These are phyloP conservation scores for Glycine tomentella DNA, from an alignment of 306 rosid species.

Conservation along the genomic window DNA sequence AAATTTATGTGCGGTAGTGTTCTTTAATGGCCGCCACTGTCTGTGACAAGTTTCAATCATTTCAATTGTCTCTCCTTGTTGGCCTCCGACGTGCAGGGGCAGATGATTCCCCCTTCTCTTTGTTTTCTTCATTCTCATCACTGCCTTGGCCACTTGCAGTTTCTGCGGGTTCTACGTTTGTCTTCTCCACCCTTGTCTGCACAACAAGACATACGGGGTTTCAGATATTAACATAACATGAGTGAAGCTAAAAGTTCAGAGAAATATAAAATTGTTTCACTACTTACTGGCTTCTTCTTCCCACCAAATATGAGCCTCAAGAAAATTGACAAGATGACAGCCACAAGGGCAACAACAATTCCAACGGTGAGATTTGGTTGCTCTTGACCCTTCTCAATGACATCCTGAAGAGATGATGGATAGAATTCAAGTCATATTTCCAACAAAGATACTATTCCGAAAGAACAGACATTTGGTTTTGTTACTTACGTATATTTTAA, in stretches of 20 bases:
- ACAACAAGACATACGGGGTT: slow-evolving; percentile 22
- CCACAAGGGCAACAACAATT: slow-evolving; percentile 63
- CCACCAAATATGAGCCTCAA: slow-evolving; percentile 79
- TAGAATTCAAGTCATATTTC: slow-evolving; percentile 14
- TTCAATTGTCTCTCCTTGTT: slow-evolving; percentile 70
- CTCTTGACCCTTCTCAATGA: slow-evolving; percentile 81
- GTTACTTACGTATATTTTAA: slow-evolving; percentile 64
- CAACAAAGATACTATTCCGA: background rate
- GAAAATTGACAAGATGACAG: slow-evolving; percentile 64
- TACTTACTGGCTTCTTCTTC: slow-evolving; percentile 70
- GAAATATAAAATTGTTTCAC: background rate
- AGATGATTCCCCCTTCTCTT: slow-evolving; percentile 53
- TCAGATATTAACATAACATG: background rate
- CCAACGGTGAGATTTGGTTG: slow-evolving; percentile 87
- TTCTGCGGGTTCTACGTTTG: slow-evolving; percentile 48
- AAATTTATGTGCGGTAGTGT: slow-evolving; percentile 48
- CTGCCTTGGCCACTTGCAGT: slow-evolving; percentile 52
- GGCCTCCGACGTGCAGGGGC: slow-evolving; percentile 72
- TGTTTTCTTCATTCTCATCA: slow-evolving; percentile 64
- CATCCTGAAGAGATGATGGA: slow-evolving; percentile 54
- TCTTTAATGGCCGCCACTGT: slow-evolving; percentile 47
- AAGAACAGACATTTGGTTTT: background rate
- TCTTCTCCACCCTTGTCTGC: slow-evolving; percentile 60
- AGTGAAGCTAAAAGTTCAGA: background rate
- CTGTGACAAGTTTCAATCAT: slow-evolving; percentile 37